Base-by-base conservation (phyloP, 2,329 filamentous ascomycete species). In the Purpureocillium lavendulum region DNA sequence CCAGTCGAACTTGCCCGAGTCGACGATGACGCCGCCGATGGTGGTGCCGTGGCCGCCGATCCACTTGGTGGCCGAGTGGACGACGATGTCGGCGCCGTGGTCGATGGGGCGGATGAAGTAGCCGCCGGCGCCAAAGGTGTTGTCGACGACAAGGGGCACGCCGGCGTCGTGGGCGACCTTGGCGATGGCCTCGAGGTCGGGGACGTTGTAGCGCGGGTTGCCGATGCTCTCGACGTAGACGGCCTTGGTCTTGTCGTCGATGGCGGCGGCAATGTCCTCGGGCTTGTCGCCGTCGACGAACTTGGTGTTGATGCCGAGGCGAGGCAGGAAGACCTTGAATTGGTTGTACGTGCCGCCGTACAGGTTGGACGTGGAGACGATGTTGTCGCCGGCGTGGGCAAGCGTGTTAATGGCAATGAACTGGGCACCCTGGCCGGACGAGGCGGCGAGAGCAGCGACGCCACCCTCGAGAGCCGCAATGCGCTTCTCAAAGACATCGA, bases 311-410 rank as follows among this genome's bases (percentile, higher is more conserved):
- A 97, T 88, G 45, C 90, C 90, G 34, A 95, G 66, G n/a, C 89
- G 79, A 7, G 87, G 84, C 40, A 96, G 71, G 49, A 87, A 75
- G 34, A 96, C 88, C 68, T 96, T 96, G 67, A 96, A 80, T 69
- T 96, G 90, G 67, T 97, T 96, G 71, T 95, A 96, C 13, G 90
- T 96, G 59, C 89, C 89, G 49, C 89, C 89, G 65, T 96, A 95
- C 41, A 96, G 70, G 65, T 94, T 94, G 37, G 82, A 82, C 7
- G 90, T 95, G 11, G 87, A 83, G 38, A 96, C 77, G 51, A 96
- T 94, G 70, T 96, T 96, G 70, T 96, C 89, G 35, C 90, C 90
- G 0, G 80, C 75, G 45, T 87, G 80, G 4, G 87, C 87, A n/a
- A 97, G 80, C 7, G 88, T 81, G 17, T 79, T 73, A 54, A 96